Conservation (phyloP, 2,329 filamentous ascomycete species). For the Trichoderma harzianum region DNA sequence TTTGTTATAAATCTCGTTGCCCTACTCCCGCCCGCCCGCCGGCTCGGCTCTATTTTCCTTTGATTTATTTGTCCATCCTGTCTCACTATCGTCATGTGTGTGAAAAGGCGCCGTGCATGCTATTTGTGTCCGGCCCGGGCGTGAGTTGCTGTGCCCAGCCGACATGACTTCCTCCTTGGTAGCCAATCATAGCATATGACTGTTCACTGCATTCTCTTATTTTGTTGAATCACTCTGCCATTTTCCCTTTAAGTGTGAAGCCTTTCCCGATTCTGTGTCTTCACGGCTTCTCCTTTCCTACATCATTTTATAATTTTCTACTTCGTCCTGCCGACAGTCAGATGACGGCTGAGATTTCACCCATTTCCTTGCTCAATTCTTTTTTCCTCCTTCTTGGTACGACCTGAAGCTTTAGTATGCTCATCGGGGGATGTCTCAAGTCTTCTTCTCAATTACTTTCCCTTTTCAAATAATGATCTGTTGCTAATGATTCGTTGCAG, state of each 20-base stretch:
- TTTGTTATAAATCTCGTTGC: neutral
- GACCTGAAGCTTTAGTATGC: neutral
- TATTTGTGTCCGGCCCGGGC: neutral
- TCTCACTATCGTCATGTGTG: neutral
- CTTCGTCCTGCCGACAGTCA: neutral
- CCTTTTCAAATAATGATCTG: neutral
- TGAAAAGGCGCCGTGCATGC: constrained; percentile 7
- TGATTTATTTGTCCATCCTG: neutral
- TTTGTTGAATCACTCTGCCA: neutral
- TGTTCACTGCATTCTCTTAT: neutral
- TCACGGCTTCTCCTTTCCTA: neutral
- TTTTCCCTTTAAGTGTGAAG: neutral
- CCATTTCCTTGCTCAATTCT: neutral
- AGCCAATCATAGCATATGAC: neutral
- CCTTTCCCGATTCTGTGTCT: neutral
- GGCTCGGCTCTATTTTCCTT: neutral
- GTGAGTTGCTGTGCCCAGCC: neutral
- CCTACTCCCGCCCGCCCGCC: neutral
- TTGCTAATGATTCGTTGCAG: neutral
- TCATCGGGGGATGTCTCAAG: neutral
- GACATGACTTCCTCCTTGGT: neutral
- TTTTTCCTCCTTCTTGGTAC: neutral
- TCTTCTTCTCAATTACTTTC: neutral
- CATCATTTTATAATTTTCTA: too few relatives aligned
- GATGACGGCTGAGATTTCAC: neutral